These are phyloP conservation scores for Phytophthora fragariaefolia DNA, from an alignment of 352 stramenopile species.

Conservation along the genomic window DNA sequence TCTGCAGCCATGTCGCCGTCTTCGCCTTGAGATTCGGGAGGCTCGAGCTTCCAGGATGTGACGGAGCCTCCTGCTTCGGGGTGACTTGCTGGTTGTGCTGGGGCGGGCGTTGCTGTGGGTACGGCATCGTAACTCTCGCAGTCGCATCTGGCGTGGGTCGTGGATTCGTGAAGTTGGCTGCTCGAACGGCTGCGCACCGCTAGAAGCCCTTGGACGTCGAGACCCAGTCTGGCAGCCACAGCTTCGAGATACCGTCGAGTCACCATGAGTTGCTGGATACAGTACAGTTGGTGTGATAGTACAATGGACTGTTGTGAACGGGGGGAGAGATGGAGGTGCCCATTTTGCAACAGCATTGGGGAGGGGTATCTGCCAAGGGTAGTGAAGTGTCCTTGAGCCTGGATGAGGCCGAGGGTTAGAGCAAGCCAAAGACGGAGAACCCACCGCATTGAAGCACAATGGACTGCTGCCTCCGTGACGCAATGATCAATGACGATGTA, in stretches of 20 bases:
- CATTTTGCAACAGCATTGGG: neutral
- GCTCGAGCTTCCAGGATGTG: conserved; percentile 23
- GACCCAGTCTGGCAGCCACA: conserved; percentile 14
- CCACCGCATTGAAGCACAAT: conserved; percentile 21
- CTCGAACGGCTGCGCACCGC: conserved; percentile 1
- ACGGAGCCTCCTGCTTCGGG: neutral
- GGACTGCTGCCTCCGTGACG: conserved; percentile 32
- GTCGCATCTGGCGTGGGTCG: conserved; percentile 19
- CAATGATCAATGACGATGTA: conserved; percentile 29
- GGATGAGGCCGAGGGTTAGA: conserved; percentile 11
- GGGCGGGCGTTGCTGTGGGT: conserved; percentile 8
- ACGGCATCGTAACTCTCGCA: conserved; percentile 17
- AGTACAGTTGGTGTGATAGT: conserved; percentile 1
- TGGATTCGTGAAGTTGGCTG: conserved; percentile 15
- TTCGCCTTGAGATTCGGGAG: neutral
- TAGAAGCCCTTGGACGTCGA: conserved; percentile 27
- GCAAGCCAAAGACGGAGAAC: conserved; percentile 19
- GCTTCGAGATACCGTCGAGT: conserved; percentile 23
- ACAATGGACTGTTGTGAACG: neutral
- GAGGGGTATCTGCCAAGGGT: conserved; percentile 12
- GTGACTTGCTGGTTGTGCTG: conserved; percentile 10
- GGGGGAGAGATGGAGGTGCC: neutral
- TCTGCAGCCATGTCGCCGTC: conserved; percentile 2
- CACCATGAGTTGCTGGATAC: conserved; percentile 17
- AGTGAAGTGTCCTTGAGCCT: conserved; percentile 22